Conservation (phyloP, 768 basidiomycete genomes). For the Pulveroboletus sp. region DNA sequence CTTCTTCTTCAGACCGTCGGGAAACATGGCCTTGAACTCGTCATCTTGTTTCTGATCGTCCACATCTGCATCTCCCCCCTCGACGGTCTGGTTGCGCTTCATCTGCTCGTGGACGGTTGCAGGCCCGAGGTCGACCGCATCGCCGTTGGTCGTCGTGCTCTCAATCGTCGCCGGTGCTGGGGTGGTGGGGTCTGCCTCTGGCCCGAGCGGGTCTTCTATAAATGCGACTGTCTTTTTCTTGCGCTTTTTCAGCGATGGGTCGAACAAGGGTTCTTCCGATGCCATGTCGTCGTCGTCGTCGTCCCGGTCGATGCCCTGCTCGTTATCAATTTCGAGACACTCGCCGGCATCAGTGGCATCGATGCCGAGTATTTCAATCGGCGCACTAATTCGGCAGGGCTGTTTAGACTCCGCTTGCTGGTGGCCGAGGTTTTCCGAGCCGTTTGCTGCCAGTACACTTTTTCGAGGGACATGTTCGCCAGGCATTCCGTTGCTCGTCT, state of each 20-base stretch:
- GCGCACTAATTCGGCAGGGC: slow-evolving; percentile 20
- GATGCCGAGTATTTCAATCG: slow-evolving; percentile 28
- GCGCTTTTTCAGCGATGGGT: slow-evolving; percentile 80
- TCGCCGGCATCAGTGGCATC: slow-evolving; percentile 5
- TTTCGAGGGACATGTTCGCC: slow-evolving; percentile 42
- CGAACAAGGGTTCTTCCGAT: slow-evolving; percentile 75
- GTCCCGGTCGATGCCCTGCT: slow-evolving; percentile 15
- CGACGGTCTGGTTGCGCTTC: slow-evolving; percentile 44
- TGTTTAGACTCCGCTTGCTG: slow-evolving; percentile 26
- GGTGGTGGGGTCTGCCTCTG: slow-evolving; percentile 78
- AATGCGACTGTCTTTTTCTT: slow-evolving; percentile 89
- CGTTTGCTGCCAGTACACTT: not conserved
- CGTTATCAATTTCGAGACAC: slow-evolving; percentile 9
- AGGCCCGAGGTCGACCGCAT: slow-evolving; percentile 74
- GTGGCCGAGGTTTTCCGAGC: slow-evolving; percentile 40
- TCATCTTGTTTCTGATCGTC: slow-evolving; percentile 61
- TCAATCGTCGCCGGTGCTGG: slow-evolving; percentile 77
- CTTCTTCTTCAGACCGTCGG: slow-evolving; percentile 84
- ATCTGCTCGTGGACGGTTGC: slow-evolving; percentile 75
- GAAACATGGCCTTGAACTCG: slow-evolving; percentile 78
- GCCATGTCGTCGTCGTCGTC: slow-evolving; percentile 38
- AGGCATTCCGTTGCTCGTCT: slow-evolving; percentile 47
- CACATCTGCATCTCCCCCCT: slow-evolving; percentile 32
- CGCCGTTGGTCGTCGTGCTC: slow-evolving; percentile 64
- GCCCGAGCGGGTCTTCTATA: slow-evolving; percentile 78